Conservation (phyloP, 768 basidiomycete species). For the Mycena leptocephala region DNA sequence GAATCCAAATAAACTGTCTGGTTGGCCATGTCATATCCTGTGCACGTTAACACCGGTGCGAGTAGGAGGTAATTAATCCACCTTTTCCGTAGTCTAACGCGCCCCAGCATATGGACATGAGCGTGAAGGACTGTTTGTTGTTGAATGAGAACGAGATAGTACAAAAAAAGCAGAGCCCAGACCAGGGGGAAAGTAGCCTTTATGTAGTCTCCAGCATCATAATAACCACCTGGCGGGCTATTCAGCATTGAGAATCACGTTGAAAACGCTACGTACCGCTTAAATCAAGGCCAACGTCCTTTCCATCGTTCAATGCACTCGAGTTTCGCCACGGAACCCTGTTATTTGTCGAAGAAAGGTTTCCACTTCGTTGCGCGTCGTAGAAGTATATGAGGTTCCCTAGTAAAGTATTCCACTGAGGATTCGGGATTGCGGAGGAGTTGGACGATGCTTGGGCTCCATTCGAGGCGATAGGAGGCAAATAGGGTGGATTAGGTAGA, state of each 20-base stretch:
- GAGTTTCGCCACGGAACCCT: slow-evolving; percentile 92
- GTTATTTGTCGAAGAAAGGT: slow-evolving; percentile 70
- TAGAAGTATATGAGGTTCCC: slow-evolving; percentile 92
- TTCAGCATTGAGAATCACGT: background rate
- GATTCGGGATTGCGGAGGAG: slow-evolving; percentile 66
- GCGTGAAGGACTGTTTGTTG: slow-evolving; percentile 78
- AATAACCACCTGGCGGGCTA: slow-evolving; percentile 67
- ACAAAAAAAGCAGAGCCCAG: slow-evolving; percentile 33
- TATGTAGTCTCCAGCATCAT: slow-evolving; percentile 73
- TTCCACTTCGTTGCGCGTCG: slow-evolving; percentile 91
- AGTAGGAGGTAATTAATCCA: slow-evolving; percentile 37
- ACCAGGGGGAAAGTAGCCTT: slow-evolving; percentile 92
- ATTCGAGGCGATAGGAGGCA: slow-evolving; percentile 72
- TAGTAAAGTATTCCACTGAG: slow-evolving; percentile 87
- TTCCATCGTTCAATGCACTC: slow-evolving; percentile 84
- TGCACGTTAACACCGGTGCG: slow-evolving; percentile 7
- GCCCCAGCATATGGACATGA: slow-evolving; percentile 94
- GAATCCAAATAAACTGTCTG: slow-evolving; percentile 94
- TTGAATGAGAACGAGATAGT: slow-evolving; percentile 9
- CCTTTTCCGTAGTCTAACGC: slow-evolving; percentile 89
- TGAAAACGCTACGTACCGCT: slow-evolving; percentile 60
- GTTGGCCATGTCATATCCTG: slow-evolving; percentile 88
- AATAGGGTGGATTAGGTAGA: slow-evolving; percentile 75
- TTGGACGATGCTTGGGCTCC: slow-evolving; percentile 67
- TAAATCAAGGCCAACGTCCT: slow-evolving; percentile 81